A percentile compares a stretch with the other conserved stretches of the same genome.
Evolutionary conservation across 192 early-diverging fungal genomes (phyloP).

Genomic region (Cladochytrium replicatum): DNA sequence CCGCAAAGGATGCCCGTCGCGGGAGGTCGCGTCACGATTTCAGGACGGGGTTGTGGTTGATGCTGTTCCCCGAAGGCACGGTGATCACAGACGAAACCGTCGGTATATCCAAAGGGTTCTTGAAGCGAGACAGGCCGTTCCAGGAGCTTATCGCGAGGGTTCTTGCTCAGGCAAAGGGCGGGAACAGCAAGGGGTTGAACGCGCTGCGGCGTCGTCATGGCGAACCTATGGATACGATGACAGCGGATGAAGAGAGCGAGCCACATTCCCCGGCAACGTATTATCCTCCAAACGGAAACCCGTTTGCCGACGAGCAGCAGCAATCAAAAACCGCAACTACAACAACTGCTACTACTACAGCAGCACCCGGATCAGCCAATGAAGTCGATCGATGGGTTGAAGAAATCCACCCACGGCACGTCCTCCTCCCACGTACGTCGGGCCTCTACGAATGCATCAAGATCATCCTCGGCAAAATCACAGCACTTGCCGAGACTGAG

Average conservation of each 20-base stretch:
- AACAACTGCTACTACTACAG: no score
- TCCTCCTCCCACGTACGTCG: constrained; percentile 76
- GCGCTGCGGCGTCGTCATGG: no score
- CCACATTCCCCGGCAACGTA: background rate
- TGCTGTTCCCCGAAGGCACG: constrained; percentile 96
- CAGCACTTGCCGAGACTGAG: no score
- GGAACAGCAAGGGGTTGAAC: no score
- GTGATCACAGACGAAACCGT: constrained; percentile 69
- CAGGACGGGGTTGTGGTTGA: constrained; percentile 80
- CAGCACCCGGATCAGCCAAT: no score
- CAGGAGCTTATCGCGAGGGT: no score
- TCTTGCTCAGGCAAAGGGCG: no score
- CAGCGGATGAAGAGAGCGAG: constrained; percentile 9
- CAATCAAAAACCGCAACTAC: background rate
- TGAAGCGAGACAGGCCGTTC: constrained; percentile 59
- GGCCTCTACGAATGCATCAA: constrained; percentile 67
- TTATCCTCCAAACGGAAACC: constrained; percentile 13
- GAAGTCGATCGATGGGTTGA: no score
- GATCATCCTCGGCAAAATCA: no score
- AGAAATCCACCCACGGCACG: constrained; percentile 46
- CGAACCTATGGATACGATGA: no score
- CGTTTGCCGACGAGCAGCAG: constrained; percentile 26
- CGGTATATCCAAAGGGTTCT: constrained; percentile 56
- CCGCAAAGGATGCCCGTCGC: background rate
- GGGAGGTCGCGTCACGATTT: no score